Base-by-base conservation (phyloP, 768 basidiomycete genomes). In the Phanerochaete sordida region DNA sequence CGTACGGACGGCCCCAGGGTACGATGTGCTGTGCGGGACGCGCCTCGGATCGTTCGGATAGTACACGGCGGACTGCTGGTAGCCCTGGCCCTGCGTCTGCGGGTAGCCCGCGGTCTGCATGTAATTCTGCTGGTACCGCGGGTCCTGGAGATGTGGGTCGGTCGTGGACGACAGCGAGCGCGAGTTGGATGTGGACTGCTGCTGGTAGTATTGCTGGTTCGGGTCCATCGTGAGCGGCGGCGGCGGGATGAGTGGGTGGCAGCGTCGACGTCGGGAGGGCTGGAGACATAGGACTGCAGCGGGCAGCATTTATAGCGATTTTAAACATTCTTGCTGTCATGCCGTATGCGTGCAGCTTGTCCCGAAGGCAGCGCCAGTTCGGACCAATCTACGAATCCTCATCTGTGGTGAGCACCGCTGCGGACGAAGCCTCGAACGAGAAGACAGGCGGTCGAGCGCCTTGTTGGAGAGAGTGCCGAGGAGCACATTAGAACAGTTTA, bases 231-330 rank as follows among this genome's bases (percentile, higher is more conserved):
- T 48, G 58, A 26, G 46, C 33, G 49, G 57, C 49, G 19, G 28
- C 51, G 30, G 21, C 50, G 57, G 39, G 57, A 47, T 37, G 61
- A 43, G 39, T 60, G 21, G 26, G 33, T 7, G 33, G 54, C 57
- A 57, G 19, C n/a, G n/a, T n/a, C n/a, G n/a, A n/a, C n/a, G 39
- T 26, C 56, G 28, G 39, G 49, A 9, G 59, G 30, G 44, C 35
- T 52, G 64, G 46, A 35, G 58, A 59, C 46, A 35, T 52, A 51
- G 52, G 24, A 31, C 28, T 31, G 57, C 23, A 58, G 31, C 47
- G 57, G 2, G 46, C 12, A 27, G 26, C 51, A 47, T 62, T 62
- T 64, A 62, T 62, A 65, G 58, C 35, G n/a, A n/a, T 46, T 54
- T 23, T 30, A 26, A 53, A 19, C 44, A 51, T 51, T 49, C 64